Conservation (phyloP, 768 basidiomycete genomes). For the Tubosaeta sp. region DNA sequence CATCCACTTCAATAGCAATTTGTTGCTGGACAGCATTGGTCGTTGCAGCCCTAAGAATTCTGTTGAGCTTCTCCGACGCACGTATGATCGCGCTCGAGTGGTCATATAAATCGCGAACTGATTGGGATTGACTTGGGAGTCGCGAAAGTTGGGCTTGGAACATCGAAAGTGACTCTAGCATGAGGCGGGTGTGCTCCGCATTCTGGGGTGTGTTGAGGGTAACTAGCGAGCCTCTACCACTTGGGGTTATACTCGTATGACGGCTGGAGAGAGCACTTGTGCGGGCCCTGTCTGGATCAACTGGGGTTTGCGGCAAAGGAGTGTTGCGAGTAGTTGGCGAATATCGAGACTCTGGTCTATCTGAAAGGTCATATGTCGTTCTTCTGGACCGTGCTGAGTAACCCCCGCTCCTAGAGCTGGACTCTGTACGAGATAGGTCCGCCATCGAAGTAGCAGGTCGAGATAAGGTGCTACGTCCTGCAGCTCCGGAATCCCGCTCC, state of each 20-base stretch:
- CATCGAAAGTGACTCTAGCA: conserved; percentile 64
- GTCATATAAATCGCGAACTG: conserved; percentile 51
- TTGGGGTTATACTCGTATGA: conserved; percentile 17
- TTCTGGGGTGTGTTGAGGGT: conserved; percentile 19
- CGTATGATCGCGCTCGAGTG: conserved; percentile 61
- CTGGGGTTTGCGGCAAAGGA: conserved; percentile 16
- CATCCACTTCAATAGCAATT: conserved; percentile 71
- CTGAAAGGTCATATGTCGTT: conserved; percentile 22
- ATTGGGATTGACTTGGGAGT: conserved; percentile 42
- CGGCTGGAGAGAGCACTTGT: conserved; percentile 8
- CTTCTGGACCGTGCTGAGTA: conserved; percentile 21
- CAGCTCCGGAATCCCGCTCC: conserved; percentile 22
- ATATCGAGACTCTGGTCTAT: conserved; percentile 19
- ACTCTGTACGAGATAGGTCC: conserved; percentile 35
- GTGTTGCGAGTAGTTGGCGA: conserved; percentile 9
- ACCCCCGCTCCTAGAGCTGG: conserved; percentile 8
- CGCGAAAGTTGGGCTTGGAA: conserved; percentile 66
- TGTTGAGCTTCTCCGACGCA: conserved; percentile 65
- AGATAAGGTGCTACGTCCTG: conserved; percentile 14
- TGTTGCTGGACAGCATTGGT: conserved; percentile 64
- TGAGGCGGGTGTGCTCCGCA: conserved; percentile 63
- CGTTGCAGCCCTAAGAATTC: conserved; percentile 51
- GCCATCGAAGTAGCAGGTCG: conserved; percentile 58
- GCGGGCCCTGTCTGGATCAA: conserved; percentile 14
- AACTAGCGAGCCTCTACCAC: conserved; percentile 10